Evolutionary conservation across 169 alveolate species (phyloP), one percentile per base, ranked within the genome.

Genomic region (Plasmodium ovale): DNA sequence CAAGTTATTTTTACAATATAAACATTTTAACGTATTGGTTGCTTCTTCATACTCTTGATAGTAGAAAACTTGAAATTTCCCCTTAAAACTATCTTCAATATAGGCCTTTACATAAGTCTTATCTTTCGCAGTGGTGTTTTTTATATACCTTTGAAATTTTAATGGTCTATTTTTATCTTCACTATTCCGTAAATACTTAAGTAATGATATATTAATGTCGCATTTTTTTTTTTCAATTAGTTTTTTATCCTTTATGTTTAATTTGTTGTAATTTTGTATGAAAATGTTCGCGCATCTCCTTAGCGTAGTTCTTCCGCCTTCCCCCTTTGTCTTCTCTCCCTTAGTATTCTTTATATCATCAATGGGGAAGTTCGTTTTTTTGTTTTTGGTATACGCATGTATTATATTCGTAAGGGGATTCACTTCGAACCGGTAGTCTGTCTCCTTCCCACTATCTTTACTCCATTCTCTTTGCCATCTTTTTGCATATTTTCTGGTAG

Each of bases 191-290:
- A 58, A 7, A 56, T 59, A 29, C 3, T 49, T 42, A 39, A 49
- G 31, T 49, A 51, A 3, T 1, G 88, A 49, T 73, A 73, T 73
- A 64, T 51, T 37, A 27, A 73, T 59, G 14, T 73, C 88, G 12
- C 88, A 58, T 73, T 73, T 73, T 73, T 73, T 73, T 9, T 73
- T 58, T 73, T 73, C 88, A 49, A 73, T 73, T 59, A 56, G 42
- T 64, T 59, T 73, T 51, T 59, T 73, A 39, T 73, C 73, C 42
- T 58, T 58, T 21, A 37, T 39, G 33, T 49, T 73, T 73, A 73
- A 51, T 29, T 73, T 73, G 39, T 73, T 73, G 54, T 73, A 73
- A 39, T 73, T 73, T 58, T 44, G 51, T 29, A 73, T 14, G 29
- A 73, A 73, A 37, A 58, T 59, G 19, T n/a, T 39, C 12, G 88